phyloP scores from a whole-genome alignment of 2,329 filamentous ascomycete species.

The Penicillium sp. region DNA sequence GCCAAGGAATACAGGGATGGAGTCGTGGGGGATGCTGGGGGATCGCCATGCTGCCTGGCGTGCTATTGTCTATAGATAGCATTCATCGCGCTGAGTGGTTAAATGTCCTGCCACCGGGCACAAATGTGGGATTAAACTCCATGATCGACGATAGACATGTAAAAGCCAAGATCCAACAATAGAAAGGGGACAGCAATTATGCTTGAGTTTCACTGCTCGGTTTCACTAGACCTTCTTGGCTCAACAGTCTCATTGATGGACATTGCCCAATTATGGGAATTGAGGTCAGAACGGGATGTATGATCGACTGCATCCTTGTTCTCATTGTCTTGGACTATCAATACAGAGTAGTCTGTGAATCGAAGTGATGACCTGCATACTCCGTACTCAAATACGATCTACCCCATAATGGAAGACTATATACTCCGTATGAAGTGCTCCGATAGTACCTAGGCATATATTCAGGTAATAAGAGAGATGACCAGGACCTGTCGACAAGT shows the following conservation, averaged over 20 bases:
- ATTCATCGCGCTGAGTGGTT: background rate
- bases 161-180: background rate
- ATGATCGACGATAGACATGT: slow-evolving; percentile 5
- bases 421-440: background rate
- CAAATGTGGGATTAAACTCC: background rate
- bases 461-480: background rate
- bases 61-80: slow-evolving; percentile 5
- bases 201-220: background rate
- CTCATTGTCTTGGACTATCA: background rate
- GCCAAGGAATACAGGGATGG: slow-evolving; percentile 7
- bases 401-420: background rate
- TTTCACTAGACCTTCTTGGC: slow-evolving; percentile 5
- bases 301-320: background rate
- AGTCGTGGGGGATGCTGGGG: slow-evolving; percentile 4
- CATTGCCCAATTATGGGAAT: background rate
- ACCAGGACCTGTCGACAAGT: background rate
- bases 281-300: background rate
- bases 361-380: background rate
- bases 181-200: background rate
- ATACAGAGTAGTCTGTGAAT: background rate
- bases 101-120: background rate
- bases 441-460: background rate
- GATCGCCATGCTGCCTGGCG: slow-evolving; percentile 4
- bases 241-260: background rate
- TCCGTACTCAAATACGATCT: background rate